These are phyloP conservation scores for Colletotrichum sp. DNA, from an alignment of 2,329 filamentous ascomycete genomes.

Conservation along the genomic window DNA sequence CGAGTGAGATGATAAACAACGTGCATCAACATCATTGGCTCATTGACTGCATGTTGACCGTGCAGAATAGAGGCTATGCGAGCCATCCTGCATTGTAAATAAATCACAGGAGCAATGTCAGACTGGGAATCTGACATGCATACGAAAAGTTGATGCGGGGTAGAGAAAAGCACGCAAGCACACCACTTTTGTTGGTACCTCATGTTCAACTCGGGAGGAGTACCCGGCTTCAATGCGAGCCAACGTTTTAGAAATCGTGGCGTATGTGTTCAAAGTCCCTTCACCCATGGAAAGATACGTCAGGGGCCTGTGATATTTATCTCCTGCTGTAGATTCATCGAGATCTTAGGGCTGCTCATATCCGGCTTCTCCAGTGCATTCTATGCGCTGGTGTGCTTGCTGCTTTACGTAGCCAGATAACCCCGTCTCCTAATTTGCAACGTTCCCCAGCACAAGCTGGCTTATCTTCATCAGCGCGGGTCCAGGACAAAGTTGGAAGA, in stretches of 20 bases:
- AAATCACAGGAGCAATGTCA: background rate
- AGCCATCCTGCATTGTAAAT: background rate
- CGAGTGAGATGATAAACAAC: background rate
- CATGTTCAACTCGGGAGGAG: background rate
- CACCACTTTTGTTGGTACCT: background rate
- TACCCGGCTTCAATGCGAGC: background rate
- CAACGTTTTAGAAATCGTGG: background rate
- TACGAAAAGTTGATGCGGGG: background rate
- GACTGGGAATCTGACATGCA: background rate
- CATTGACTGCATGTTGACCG: background rate
- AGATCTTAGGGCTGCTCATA: background rate
- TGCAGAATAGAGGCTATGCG: background rate
- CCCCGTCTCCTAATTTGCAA: background rate
- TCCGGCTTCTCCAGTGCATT: background rate
- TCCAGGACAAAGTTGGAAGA: background rate
- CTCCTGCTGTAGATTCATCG: background rate
- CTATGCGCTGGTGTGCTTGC: too few species aligned
- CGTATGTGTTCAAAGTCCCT: background rate
- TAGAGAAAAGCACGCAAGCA: background rate
- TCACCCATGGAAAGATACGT: background rate
- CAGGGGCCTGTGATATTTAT: accelerated
- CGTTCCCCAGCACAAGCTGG: background rate
- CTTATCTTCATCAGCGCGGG: background rate
- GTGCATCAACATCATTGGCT: background rate
- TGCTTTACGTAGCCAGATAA: background rate